Evolutionary conservation across 306 rosid species (phyloP), one percentile per base, ranked within the genome.

Genomic region (Myrica gale): DNA sequence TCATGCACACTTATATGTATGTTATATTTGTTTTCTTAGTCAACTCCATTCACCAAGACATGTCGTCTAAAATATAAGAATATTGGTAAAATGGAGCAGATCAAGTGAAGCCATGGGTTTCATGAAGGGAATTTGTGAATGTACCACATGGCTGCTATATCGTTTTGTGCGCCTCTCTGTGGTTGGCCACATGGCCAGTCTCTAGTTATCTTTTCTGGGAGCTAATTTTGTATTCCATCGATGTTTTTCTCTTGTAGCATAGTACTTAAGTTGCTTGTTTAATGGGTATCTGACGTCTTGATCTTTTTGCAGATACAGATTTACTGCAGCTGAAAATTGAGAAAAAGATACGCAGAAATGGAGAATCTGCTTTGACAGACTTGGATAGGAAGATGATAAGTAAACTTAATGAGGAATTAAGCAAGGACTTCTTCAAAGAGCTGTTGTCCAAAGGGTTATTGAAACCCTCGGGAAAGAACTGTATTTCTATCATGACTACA

Each of bases 401-500:
- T 80, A 84, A 79, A 56, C 90, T 94, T 72, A 94, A 94, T 81
- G 83, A 89, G 69, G 84, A 80, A 78, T 87, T 92, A 75, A 90
- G 96, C 84, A 82, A 90, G 21, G 91, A 88, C 74, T 81, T 82
- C 71, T 87, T 94, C 81, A 92, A 90, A 87, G 90, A 85, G 71
- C 86, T 94, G 82, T 81, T 94, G 76, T 85, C 88, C 77, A 88
- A 86, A 66, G 97, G 93, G 62, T 75, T 89, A 72, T 81, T 82
- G 77, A 95, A 95, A 75, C 94, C 91, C 57, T 91, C 96, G 0
- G 92, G 90, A 66, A 89, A 89, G 81, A 95, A 92, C 80, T 92
- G 96, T 76, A 95, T 92, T 74, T 90, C 97, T 83, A 96, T 95
- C 74, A 95, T 95, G 98, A 95, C 97, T 57, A 92, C 96, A 55